Evolutionary conservation across 352 stramenopile species (phyloP).

Genomic region (Pythium chondricola): DNA sequence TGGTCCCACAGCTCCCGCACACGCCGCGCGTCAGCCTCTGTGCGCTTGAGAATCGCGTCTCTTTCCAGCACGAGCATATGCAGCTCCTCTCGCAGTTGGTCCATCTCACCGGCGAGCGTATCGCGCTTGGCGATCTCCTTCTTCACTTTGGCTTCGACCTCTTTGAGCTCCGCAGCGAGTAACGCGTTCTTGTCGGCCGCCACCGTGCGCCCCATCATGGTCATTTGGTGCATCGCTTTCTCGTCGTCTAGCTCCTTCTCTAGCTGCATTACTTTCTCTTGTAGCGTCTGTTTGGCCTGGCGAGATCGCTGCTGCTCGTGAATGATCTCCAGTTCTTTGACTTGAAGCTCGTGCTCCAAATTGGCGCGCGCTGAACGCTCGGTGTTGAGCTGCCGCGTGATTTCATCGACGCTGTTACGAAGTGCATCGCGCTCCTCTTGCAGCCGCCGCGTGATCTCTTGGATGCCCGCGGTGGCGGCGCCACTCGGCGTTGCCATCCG

Average conservation of each 20-base stretch:
- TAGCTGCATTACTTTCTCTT: constrained; percentile 35
- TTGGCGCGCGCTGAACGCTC: constrained; percentile 28
- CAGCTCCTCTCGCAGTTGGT: constrained; percentile 40
- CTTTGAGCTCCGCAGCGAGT: constrained; percentile 40
- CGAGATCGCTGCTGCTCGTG: constrained; percentile 52
- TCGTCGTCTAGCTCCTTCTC: constrained; percentile 66
- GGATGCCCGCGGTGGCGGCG: constrained; percentile 18
- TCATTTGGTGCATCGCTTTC: constrained; percentile 39
- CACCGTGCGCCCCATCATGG: constrained; percentile 39
- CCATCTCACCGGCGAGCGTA: constrained; percentile 35
- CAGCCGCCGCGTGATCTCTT: constrained; percentile 50
- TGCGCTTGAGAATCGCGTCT: constrained; percentile 57
- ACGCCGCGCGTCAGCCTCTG: constrained; percentile 61
- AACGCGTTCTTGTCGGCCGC: constrained; percentile 48
- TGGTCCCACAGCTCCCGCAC: constrained; percentile 77
- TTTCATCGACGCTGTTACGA: constrained; percentile 37
- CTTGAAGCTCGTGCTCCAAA: constrained; percentile 55
- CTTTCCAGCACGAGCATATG: constrained; percentile 36
- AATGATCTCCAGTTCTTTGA: constrained; percentile 62
- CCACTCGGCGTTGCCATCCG: background rate
- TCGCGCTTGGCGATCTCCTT: constrained; percentile 66
- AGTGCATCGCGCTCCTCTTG: constrained; percentile 60
- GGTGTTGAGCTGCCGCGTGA: constrained; percentile 35
- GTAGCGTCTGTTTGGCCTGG: constrained; percentile 42
- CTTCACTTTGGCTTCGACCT: constrained; percentile 49